Evolutionary conservation across 2,329 filamentous ascomycete genomes (phyloP).

Genomic region (Curvularia verruculosa): DNA sequence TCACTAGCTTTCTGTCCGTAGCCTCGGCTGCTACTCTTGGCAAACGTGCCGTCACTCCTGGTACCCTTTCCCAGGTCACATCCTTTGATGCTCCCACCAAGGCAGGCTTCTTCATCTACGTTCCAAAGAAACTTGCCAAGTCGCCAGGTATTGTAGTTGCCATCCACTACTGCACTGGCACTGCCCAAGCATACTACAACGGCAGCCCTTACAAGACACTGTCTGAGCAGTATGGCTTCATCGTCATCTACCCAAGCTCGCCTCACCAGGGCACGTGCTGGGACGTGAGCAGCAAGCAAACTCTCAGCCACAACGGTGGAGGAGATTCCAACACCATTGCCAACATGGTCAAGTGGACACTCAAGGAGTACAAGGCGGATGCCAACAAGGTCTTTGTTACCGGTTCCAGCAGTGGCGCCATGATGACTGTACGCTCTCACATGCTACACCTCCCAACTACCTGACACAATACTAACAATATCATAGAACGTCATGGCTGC

Average conservation of each 20-base stretch:
- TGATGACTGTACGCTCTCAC: constrained; percentile 57
- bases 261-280: constrained; percentile 62
- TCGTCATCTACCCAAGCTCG: constrained; percentile 64
- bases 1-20: constrained; percentile 30
- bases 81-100: constrained; percentile 53
- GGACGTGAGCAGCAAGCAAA: constrained; percentile 63
- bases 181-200: constrained; percentile 56
- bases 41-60: constrained; percentile 37
- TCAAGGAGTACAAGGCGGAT: constrained; percentile 60
- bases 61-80: constrained; percentile 48
- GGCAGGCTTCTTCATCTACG: constrained; percentile 61
- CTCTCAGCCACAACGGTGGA: constrained; percentile 63
- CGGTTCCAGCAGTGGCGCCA: constrained; percentile 60
- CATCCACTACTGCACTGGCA: constrained; percentile 63
- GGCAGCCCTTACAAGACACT: constrained; percentile 61
- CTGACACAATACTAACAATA: constrained; percentile 8
- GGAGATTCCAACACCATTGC: constrained; percentile 63
- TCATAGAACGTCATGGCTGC: constrained; percentile 55
- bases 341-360: constrained; percentile 64
- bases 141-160: constrained; percentile 62
- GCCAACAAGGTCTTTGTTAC: constrained; percentile 60
- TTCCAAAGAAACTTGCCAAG: constrained; percentile 52
- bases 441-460: no score
- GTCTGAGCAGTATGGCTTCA: constrained; percentile 63
- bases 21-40: constrained; percentile 30